These are phyloP conservation scores for Phytophthora sojae DNA, from an alignment of 352 stramenopile genomes.

Conservation along the genomic window DNA sequence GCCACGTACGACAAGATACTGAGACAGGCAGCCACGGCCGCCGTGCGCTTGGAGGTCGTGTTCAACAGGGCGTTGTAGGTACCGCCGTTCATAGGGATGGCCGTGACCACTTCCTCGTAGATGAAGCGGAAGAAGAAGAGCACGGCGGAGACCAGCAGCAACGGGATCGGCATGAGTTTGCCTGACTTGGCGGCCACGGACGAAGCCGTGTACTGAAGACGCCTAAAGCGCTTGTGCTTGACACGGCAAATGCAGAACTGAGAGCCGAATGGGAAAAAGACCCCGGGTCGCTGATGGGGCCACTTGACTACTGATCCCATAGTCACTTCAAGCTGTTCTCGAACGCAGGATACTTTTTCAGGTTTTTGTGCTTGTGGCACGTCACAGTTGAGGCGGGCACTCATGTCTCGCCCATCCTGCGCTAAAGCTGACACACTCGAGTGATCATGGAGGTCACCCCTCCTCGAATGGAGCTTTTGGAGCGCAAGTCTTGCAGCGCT, in stretches of 20 bases:
- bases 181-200: constrained; percentile 60
- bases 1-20: constrained; percentile 85
- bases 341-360: constrained; percentile 14
- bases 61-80: constrained; percentile 93
- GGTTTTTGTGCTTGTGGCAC: background rate
- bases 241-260: constrained; percentile 19
- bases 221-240: background rate
- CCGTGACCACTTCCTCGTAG: too few relatives aligned
- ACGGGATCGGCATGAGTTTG: constrained; percentile 81
- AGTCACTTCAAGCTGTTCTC: constrained; percentile 8
- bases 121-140: constrained; percentile 74
- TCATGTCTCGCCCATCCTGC: background rate
- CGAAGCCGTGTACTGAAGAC: constrained; percentile 42
- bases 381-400: constrained; percentile 1
- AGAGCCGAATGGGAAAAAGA: background rate
- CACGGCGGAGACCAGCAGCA: constrained; percentile 71
- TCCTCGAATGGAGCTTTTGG: too few relatives aligned
- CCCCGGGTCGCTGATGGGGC: background rate
- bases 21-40: constrained; percentile 81
- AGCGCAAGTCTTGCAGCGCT: background rate
- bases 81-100: constrained; percentile 90
- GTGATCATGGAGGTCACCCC: too few relatives aligned
- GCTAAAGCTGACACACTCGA: too few relatives aligned
- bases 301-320: background rate
- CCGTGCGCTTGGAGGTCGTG: constrained; percentile 88